Evolutionary conservation across 176 grass and related monocot species (phyloP), one percentile per base, ranked within the genome.

Genomic region (Carex pumila): DNA sequence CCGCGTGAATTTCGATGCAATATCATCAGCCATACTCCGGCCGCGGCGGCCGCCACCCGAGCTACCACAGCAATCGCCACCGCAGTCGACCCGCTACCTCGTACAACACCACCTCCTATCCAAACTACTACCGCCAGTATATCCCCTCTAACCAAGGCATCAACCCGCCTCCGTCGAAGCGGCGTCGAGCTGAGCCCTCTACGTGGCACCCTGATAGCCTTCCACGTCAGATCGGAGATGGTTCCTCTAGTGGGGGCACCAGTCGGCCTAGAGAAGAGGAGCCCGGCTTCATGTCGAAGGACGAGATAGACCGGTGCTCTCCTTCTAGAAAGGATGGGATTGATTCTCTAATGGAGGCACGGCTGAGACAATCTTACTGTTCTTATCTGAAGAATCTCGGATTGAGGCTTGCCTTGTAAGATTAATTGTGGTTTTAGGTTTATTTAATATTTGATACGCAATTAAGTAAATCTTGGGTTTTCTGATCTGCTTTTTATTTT

Each of bases 241-340:
- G 62, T 29, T 52, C 80, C 12, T 67, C 80, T 3, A 54, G 36
- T 13, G 17, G 61, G 30, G n/a, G 7, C n/a, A 4, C 62, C n/a
- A 68, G 61, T 83, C 61, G 80, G 19, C 22, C 47, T 66, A 83
- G 41, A 83, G 62, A 68, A 67, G 80, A 64, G 18, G 80, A 83
- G 61, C 77, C 86, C 53, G 89, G 89, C 71, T 91, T 90, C 55
- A 34, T 93, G 10, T 87, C 71, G 58, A 56, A 50, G 78, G 91
- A 90, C 54, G 91, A 94, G 75, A 90, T 92, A 52, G 86, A 97
- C 85, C 19, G 88, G 11, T 61, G 80, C 2, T 94, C 91, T 39
- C 88, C 90, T 13, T 97, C 91, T 7, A 81, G 91, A 79, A 82
- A 80, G 53, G 88, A 97, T 52, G 92, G 90, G 29, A 65, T 92